Percentiles rank a stretch among this genome's conserved stretches.
These are phyloP conservation scores for Madurella fahalii DNA, from an alignment of 2,329 filamentous ascomycete genomes.

Conservation along the genomic window DNA sequence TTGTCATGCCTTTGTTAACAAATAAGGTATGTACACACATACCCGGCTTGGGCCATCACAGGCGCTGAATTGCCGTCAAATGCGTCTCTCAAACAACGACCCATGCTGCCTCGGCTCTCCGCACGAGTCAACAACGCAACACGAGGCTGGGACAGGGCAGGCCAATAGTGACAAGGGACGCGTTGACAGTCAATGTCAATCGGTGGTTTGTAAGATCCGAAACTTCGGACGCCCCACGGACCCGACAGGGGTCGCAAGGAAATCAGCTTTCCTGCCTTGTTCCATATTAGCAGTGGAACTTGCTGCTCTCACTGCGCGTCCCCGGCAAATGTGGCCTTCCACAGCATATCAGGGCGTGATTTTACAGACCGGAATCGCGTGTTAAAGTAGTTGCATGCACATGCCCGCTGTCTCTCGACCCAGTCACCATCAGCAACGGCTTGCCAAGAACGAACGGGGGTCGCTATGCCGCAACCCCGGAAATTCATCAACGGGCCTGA, in stretches of 20 bases:
- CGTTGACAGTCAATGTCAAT: not conserved
- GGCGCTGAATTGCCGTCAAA: too few species aligned
- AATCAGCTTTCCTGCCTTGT: not conserved
- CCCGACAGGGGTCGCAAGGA: not conserved
- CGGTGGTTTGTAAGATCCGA: not conserved
- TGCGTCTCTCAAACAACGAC: too few species aligned
- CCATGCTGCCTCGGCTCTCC: conserved; percentile 3
- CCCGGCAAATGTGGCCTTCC: conserved; percentile 7
- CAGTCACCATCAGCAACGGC: not conserved
- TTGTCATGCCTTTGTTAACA: too few species aligned
- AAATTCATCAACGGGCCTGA: conserved; percentile 36
- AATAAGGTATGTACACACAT: too few species aligned
- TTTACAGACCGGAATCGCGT: too few species aligned
- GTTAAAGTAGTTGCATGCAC: not conserved
- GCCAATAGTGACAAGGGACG: not conserved
- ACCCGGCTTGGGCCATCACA: too few species aligned
- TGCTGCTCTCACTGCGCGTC: not conserved
- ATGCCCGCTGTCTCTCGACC: not conserved
- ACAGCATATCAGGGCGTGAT: not conserved
- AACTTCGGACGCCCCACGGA: not conserved
- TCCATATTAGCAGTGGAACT: not conserved
- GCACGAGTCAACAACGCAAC: not conserved
- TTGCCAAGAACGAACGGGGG: not conserved
- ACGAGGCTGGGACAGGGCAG: conserved; percentile 1
- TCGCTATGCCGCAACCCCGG: conserved; percentile 9